Evolutionary conservation across 805 yeast genomes (phyloP), one percentile per base, ranked within the genome.

Genomic region (Candida yuanshanica): DNA sequence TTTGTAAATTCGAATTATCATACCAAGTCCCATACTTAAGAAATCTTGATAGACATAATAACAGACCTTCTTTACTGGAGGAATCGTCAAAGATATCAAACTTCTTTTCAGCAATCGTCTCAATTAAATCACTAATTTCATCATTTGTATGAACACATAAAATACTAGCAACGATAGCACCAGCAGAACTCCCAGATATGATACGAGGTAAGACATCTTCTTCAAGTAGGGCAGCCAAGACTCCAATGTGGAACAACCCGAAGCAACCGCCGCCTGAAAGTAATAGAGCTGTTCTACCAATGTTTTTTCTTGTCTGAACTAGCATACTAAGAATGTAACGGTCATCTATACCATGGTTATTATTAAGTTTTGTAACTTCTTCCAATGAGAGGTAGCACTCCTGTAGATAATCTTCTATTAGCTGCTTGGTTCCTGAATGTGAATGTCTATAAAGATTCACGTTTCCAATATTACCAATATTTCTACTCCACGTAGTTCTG

Each of bases 191-290:
- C 1, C 99, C 99, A 36, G 95, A 84, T 13, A 93, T 78, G 27
- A 93, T 85, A 37, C 84, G 74, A 0, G 99, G 99, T 20, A 91
- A 65, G 18, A 89, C 66, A 40, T 83, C 80, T 38, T 75, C 72
- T 50, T 87, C 93, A 32, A 83, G 64, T 23, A 93, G 69, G 2
- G 93, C 84, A 5, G 87, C 79, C 35, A 91, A 65, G 0, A 93
- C 96, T 2, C 99, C 99, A 43, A 89, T 84, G 50, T 91, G 98
- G 46, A 90, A 79, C 38, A 91, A 64, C 0, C 98, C 99, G 65
- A 91, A 85, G 5, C 95, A 85, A 2, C 95, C 89, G 2, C 99
- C 99, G 2, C 99, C 99, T 36, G 95, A 83, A 40, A 93, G 71
- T n/a, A 95, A 88, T 21, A 93, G 66, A 0, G 98, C 99, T 0